Evolutionary conservation across 1,284 basidiomycete species (phyloP).

Genomic region (Leccinum holopus): DNA sequence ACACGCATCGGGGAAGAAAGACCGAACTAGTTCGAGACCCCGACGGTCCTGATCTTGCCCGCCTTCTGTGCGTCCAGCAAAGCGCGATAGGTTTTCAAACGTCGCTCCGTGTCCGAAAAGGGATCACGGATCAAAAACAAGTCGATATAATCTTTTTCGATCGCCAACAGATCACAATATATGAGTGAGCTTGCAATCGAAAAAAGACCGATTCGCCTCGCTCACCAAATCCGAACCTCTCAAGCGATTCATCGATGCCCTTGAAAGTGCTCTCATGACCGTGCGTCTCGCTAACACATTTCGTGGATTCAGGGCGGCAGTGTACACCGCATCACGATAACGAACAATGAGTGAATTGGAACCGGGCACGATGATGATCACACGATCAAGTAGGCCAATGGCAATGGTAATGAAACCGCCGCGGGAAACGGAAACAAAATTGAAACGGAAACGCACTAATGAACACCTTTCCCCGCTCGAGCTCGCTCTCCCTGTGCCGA

Average conservation of each 20-base stretch:
- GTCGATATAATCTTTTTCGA: slow-evolving; percentile 66
- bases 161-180: not conserved
- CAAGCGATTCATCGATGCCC: slow-evolving; percentile 58
- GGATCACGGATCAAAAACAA: slow-evolving; percentile 79
- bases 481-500: slow-evolving; percentile 59
- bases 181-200: slow-evolving; percentile 3
- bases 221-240: slow-evolving; percentile 52
- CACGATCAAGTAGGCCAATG: not conserved
- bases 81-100: slow-evolving; percentile 64
- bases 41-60: slow-evolving; percentile 69
- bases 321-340: not conserved
- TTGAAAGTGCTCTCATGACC: slow-evolving; percentile 59
- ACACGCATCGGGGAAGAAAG: slow-evolving; percentile 1
- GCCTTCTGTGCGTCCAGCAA: slow-evolving; percentile 56
- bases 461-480: slow-evolving; percentile 59
- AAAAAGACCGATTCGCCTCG: not conserved
- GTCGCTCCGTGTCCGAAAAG: slow-evolving; percentile 53
- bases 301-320: slow-evolving; percentile 52
- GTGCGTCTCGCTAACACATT: slow-evolving; percentile 55
- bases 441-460: slow-evolving; percentile 52
- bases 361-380: not conserved
- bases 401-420: not conserved
- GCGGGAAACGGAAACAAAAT: not conserved
- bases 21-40: slow-evolving; percentile 76
- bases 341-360: not conserved